Evolutionary conservation across 169 alveolate species (phyloP), one percentile per base, ranked within the genome.

Genomic region (Eimeria praecox): DNA sequence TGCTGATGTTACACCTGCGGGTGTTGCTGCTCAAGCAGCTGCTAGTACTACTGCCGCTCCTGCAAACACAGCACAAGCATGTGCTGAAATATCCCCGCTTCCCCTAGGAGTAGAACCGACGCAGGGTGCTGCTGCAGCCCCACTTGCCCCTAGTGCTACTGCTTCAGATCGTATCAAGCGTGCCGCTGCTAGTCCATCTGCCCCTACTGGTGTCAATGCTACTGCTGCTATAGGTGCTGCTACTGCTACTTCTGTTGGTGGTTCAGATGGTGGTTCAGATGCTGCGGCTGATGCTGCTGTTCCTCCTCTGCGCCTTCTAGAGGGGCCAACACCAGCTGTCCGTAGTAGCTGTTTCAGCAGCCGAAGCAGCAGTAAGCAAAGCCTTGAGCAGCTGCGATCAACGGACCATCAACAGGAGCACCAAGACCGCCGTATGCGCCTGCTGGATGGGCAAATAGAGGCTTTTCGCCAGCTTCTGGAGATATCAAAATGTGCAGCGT

Each of bases 381-480:
- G 54, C 91, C 38, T 49, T 22, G 27, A 2, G 73, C 59, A 78
- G 40, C 66, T 10, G 66, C 64, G 3, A 44, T 42, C 88, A 78
- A 49, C 12, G n/a, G n/a, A 16, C 56, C 24, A 18, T 44, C 49
- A 83, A 20, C 33, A 12, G 38, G 77, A 83, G 49, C 91, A 83
- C 5, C 91, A 83, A 35, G 44, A 8, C 27, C 88, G 27, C 88
- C 77, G 75, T 54, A 56, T 54, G 56, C 69, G 54, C 33, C 91
- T 49, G 73, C 16, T 83, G 35, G 75, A 83, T 56, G 75, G 38
- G 91, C 69, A 83, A 24, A 54, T 83, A 22, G 77, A 83, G n/a
- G 91, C 52, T 56, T 83, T 83, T 59, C 91, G 77, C 49, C 91
- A 54, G 56, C 73, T 83, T 2, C 91, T 83, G 91, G 42, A 83